Base-by-base conservation (phyloP, 345 rosid genomes). In the Citrus sp. region DNA sequence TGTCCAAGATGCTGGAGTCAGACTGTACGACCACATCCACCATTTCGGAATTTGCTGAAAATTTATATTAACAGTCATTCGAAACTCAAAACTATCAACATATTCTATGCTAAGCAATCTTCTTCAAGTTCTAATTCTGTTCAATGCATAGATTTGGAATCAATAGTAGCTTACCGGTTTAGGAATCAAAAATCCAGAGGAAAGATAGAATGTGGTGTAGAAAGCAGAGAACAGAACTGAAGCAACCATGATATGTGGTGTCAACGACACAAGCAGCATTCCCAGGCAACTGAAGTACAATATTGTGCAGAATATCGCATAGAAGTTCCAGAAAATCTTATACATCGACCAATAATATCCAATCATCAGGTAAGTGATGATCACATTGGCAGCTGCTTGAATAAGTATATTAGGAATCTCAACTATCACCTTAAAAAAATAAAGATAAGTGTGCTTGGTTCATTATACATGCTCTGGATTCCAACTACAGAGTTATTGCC, bases 1-100 rank as follows among this genome's bases (percentile, higher is more conserved):
- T 12, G 81, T 77, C 87, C 84, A 84, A 69, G 87, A 79, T 27
- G 75, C 69, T 3, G 87, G 87, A 67, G 77, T 79, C 8, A 84
- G 40, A 74, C 71, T 76, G 34, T 81, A 81, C 67, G 72, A 81
- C 85, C 87, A 84, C 46, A 40, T 40, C 46, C 46, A 40, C 46
- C 13, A 9, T 40, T 40, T 40, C 13, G 4, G 46, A 40, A 40
- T 40, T 40, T 40, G 4, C 46, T 40, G 13, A 40, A 40, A 40
- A 40, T 9, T 40, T 40, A 40, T 40, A 9, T 9, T 40, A 40
- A 9, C 46, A 40, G 4, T 40, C 46, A 28, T 28, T 28, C 30
- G 30, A 28, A 28, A 40, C 46, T 9, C 46, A 40, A 9, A 40
- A 40, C 46, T 40, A 9, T 40, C 14, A 9, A 40, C 3, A 2